Base-by-base conservation (phyloP, 2,329 filamentous ascomycete genomes). In the Karstenula rhodostoma region DNA sequence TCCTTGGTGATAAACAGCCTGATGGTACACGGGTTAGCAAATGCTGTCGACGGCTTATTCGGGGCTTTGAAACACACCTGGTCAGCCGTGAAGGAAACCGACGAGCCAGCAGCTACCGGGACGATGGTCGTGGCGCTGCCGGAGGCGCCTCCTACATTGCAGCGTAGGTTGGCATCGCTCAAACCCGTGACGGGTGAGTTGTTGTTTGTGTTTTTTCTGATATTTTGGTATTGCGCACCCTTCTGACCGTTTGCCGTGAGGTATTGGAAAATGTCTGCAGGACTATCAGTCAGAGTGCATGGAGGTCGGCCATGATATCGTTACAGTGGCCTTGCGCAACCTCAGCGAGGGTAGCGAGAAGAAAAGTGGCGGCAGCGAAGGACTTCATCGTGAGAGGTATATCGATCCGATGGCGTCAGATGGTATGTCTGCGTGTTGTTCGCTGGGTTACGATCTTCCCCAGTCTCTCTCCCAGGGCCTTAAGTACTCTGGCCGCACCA, bases 1-100 rank as follows among this genome's bases (percentile, higher is more conserved):
- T 12, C 76, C 76, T 50, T 78, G 76, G 60, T 79, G 77, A 63
- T 79, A 79, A 8, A 79, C 75, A 9, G 73, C 73, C 19, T 32
- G 29, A 32, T 32, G 12, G 27, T 29, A 29, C 27, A 8, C 8
- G 27, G 8, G 8, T 29, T 29, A 29, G 27, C 27, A 4, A 29
- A 4, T 4, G 27, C 8, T 29, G 27, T 8, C 8, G 12, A 32
- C 4, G 8, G 29, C 8, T 5, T 10, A 32, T 32, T 32, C 8
- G 8, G 29, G 29, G 2, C 8, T 32, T 10, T 10, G 29, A 9
- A 6, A 32, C 8, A 6, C 29, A 32, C 29, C 29, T 66, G 64
- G 49, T 79, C 76, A 7, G 76, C 72, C 3, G 73, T 76, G 66
- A 77, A 78, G 1, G 71, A 70, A 37, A 79, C 67, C 3, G 62